Percentiles rank a stretch among this genome's conserved stretches.
Conservation (phyloP, 768 basidiomycete species). For the Cyathus striatus region DNA sequence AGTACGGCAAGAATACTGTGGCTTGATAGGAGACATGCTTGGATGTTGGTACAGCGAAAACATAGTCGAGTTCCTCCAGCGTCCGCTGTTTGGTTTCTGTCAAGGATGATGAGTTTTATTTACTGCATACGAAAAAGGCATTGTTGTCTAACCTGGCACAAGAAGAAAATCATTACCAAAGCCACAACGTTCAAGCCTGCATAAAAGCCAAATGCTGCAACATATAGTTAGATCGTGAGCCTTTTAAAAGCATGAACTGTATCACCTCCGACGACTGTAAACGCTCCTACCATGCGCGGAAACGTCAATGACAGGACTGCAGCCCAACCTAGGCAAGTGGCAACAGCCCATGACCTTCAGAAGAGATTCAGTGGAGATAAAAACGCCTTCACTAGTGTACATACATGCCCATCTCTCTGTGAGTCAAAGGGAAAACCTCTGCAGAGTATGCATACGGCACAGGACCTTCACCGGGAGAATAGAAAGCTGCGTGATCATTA, state of each 20-base stretch:
- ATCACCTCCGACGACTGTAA: constrained; percentile 31
- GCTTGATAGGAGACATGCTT: constrained; percentile 40
- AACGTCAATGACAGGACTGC: constrained; percentile 53
- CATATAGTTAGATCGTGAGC: constrained; percentile 1
- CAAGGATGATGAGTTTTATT: constrained; percentile 1
- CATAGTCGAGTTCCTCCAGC: constrained; percentile 45
- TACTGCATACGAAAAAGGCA: background rate
- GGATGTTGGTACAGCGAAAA: constrained; percentile 45
- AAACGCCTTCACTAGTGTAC: constrained; percentile 14
- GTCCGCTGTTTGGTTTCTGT: constrained; percentile 50
- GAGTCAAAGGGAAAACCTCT: constrained; percentile 84
- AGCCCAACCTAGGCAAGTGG: constrained; percentile 47
- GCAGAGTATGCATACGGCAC: constrained; percentile 90
- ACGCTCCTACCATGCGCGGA: constrained; percentile 47
- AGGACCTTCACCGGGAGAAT: constrained; percentile 85
- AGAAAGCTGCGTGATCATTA: constrained; percentile 36
- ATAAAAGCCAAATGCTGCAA: constrained; percentile 52
- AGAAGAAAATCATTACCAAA: constrained; percentile 50
- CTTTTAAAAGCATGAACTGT: background rate
- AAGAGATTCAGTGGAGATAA: constrained; percentile 20
- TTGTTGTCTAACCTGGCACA: constrained; percentile 35
- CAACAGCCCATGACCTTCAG: constrained; percentile 48
- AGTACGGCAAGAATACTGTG: constrained; percentile 43
- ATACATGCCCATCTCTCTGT: constrained; percentile 62
- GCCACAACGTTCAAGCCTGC: constrained; percentile 46